Conservation (phyloP, 805 yeast genomes). For the Yamadazyma philogaea region DNA sequence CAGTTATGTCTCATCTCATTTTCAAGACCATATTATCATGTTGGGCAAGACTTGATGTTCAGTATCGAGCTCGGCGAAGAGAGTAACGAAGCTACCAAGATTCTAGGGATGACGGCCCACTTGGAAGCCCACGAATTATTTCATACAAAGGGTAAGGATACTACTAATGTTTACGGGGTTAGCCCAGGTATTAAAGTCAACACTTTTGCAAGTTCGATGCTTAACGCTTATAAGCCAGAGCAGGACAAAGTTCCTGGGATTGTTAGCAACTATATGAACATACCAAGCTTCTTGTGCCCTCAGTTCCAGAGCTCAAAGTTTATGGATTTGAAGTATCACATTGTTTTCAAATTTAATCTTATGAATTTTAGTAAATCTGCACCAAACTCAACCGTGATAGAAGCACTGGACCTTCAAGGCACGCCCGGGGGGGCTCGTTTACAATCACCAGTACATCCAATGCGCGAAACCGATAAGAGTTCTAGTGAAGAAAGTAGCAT, state of each 20-base stretch:
- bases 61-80: constrained; percentile 24
- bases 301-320: constrained; percentile 37
- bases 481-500: background rate
- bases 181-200: constrained; percentile 33
- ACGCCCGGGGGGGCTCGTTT: constrained; percentile 2
- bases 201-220: constrained; percentile 28
- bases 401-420: background rate
- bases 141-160: constrained; percentile 19
- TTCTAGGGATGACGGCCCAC: constrained; percentile 32
- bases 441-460: background rate
- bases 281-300: constrained; percentile 30
- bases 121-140: constrained; percentile 41
- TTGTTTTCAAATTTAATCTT: constrained; percentile 37
- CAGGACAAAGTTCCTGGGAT: background rate
- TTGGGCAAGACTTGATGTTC: constrained; percentile 39
- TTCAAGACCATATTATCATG: constrained; percentile 33
- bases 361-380: constrained; percentile 20
- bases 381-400: background rate
- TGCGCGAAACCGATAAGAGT: background rate
- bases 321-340: constrained; percentile 33
- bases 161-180: constrained; percentile 30
- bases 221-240: background rate
- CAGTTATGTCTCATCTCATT: constrained; percentile 31
- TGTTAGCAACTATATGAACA: constrained; percentile 24
- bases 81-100: constrained; percentile 16